These are phyloP conservation scores for Fusarium decemcellulare DNA, from an alignment of 2,329 filamentous ascomycete species.

Conservation along the genomic window DNA sequence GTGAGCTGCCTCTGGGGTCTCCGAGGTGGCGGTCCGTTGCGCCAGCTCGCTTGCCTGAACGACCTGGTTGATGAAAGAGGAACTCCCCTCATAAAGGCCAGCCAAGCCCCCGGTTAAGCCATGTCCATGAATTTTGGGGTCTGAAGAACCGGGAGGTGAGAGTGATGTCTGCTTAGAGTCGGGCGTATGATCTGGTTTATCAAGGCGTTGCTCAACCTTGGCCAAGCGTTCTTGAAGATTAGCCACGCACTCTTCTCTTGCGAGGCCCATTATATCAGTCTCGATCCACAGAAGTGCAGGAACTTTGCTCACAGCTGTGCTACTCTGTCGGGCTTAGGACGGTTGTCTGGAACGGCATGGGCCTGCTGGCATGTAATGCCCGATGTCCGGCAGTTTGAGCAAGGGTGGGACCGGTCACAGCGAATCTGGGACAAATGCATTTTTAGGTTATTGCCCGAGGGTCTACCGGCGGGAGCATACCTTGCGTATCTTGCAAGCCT, in stretches of 20 bases:
- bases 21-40: slow-evolving; percentile 22
- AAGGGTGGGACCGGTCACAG: slow-evolving; percentile 31
- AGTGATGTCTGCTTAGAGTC: neutral
- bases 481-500: slow-evolving; percentile 38
- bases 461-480: neutral
- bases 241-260: slow-evolving; percentile 31
- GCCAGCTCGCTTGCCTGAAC: slow-evolving; percentile 29
- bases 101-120: neutral
- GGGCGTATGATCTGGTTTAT: neutral
- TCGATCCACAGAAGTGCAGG: fast-evolving
- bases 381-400: slow-evolving; percentile 29
- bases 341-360: slow-evolving; percentile 15
- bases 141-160: slow-evolving; percentile 18
- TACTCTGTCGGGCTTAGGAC: slow-evolving; percentile 28
- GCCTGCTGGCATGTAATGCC: slow-evolving; percentile 36
- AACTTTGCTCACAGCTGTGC: slow-evolving; percentile 15
- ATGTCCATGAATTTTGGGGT: slow-evolving; percentile 3
- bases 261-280: neutral
- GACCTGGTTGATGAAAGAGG: slow-evolving; percentile 37
- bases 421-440: slow-evolving; percentile 17
- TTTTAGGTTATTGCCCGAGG: too few relatives aligned
- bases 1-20: slow-evolving; percentile 27
- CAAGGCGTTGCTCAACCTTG: slow-evolving; percentile 24
- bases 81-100: slow-evolving; percentile 34
- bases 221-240: slow-evolving; percentile 24